Base-by-base conservation (phyloP, 495 filamentous ascomycete species). In the Glutinoglossum americanum region DNA sequence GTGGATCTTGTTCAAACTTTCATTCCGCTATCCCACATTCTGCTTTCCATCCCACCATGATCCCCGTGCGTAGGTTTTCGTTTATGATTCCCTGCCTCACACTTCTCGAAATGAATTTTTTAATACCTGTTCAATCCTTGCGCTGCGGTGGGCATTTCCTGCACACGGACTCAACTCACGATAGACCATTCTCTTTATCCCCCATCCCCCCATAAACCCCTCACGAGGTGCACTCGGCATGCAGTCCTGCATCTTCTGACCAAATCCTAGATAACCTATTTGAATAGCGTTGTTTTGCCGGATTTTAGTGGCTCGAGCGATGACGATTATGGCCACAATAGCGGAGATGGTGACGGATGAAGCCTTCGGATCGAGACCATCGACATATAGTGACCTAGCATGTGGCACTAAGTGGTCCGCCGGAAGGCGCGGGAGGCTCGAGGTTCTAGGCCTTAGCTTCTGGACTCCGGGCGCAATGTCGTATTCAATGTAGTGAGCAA, bases 271-370 rank as follows among this genome's bases (percentile, higher is more conserved):
- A 69, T 72, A 48, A 70, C 68, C 4, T 71, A 71, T 49, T 64
- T 73, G 13, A 73, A 73, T 63, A 68, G 65, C 57, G 68, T 73
- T 17, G 68, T 73, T 37, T 71, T 73, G 70, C 70, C 70, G 1
- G 68, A 70, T 59, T 63, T 64, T 35, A 48, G 32, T 59, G 49
- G 49, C 25, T 53, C 49, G 23, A 55, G 57, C 57, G 57, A 59
- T 9, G 23, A n/a, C 10, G 9, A 51, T 2, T 49, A 45, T 7
- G 26, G 44, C 44, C 19, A 25, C 10, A 17, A 17, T 17, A 28
- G 28, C 19, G 49, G n/a, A 53, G 49, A 27, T 27, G 25, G 49
- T 3, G 28, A 30, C 25, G 23, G 49, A 5, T 53, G 49, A 30
- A 27, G 21, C 30, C 9, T 45, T 45, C 41, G 17, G 17, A 45